Conservation (phyloP, 495 filamentous ascomycete genomes). For the Tetracladium setigerum region DNA sequence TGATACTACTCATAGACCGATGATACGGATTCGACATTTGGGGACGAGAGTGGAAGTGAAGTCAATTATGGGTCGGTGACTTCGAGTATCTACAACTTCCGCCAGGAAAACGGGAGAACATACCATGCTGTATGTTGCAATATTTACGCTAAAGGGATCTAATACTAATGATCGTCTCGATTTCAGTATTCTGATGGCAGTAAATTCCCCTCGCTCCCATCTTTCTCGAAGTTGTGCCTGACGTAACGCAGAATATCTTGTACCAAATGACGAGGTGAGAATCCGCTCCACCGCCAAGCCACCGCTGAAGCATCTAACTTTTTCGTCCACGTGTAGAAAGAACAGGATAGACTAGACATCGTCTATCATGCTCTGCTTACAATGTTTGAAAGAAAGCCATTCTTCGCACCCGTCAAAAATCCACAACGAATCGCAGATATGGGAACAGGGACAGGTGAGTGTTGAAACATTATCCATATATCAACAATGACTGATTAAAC, state of each 20-base stretch:
- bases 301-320: slow-evolving; percentile 10
- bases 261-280: slow-evolving; percentile 21
- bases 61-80: no score
- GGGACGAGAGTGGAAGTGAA: no score
- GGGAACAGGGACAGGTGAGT: slow-evolving; percentile 48
- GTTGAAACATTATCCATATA: no score
- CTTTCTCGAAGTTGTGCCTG: neutral
- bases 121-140: no score
- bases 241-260: slow-evolving; percentile 11
- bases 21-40: no score
- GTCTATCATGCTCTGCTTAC: slow-evolving; percentile 45
- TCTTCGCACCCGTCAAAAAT: slow-evolving; percentile 31
- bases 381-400: slow-evolving; percentile 36
- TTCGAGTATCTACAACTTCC: slow-evolving; percentile 23
- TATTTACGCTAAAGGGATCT: no score
- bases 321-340: neutral
- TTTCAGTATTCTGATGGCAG: slow-evolving; percentile 20
- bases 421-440: slow-evolving; percentile 43
- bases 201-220: slow-evolving; percentile 8
- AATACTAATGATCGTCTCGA: no score
- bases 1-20: no score
- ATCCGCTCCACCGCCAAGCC: neutral
- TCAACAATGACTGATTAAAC: no score
- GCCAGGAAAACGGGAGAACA: slow-evolving; percentile 25
- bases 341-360: slow-evolving; percentile 17